phyloP scores from a whole-genome alignment of 176 grass and related monocot species.

The Oryza rufipogon region DNA sequence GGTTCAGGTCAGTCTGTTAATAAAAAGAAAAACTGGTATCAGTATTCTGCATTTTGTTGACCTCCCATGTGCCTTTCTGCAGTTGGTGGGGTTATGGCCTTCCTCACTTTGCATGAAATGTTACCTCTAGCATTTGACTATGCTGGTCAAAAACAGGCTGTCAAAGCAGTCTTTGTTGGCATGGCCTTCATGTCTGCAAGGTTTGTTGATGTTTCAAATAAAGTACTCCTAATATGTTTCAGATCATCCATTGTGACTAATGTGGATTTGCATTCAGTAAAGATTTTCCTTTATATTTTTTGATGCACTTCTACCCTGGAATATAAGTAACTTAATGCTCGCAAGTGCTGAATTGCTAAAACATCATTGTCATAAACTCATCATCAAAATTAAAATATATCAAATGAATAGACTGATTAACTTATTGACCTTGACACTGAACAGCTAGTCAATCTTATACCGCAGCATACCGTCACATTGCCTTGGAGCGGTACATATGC shows the following conservation, averaged over 20 bases:
- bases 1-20: slow-evolving; percentile 70
- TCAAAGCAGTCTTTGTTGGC: slow-evolving; percentile 95
- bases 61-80: slow-evolving; percentile 1
- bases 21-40: slow-evolving; percentile 1
- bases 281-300: not conserved
- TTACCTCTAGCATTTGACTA: slow-evolving; percentile 97
- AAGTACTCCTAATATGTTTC: not conserved
- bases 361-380: too few species aligned
- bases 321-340: not conserved
- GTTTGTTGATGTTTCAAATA: slow-evolving; percentile 56
- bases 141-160: slow-evolving; percentile 93
- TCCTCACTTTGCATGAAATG: slow-evolving; percentile 99
- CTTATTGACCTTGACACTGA: not conserved
- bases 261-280: slow-evolving; percentile 26
- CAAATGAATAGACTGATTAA: not conserved
- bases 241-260: not conserved
- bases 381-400: slow-evolving; percentile 1
- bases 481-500: not conserved
- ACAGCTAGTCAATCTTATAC: not conserved
- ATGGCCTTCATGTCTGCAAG: slow-evolving; percentile 99
- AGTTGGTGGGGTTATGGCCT: slow-evolving; percentile 99
- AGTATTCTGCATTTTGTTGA: slow-evolving; percentile 10
- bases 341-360: too few species aligned
- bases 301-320: not conserved
- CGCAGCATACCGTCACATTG: not conserved